These are phyloP conservation scores for Gossypium sturtianum DNA, from an alignment of 345 rosid genomes.

Conservation along the genomic window DNA sequence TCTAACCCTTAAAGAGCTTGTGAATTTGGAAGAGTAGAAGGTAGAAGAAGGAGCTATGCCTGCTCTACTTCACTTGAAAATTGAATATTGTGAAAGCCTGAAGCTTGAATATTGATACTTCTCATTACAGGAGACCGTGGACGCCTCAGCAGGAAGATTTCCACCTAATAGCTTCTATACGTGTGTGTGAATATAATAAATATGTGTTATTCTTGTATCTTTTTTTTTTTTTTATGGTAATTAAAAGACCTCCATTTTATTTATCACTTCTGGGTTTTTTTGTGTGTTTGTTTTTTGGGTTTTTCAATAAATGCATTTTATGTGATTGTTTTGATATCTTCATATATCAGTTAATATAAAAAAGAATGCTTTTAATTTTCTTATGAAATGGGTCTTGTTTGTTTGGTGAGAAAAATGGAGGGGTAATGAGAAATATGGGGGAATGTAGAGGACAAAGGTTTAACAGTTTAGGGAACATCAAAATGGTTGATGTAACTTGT, in stretches of 20 bases:
- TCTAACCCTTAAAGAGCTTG: neutral
- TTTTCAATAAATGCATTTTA: neutral
- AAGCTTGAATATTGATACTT: slow-evolving; percentile 16
- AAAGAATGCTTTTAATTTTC: no score
- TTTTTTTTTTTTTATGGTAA: no score
- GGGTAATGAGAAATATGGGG: no score
- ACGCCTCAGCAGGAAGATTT: no score
- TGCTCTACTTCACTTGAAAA: neutral
- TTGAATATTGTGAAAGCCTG: slow-evolving; percentile 13
- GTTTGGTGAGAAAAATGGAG: neutral
- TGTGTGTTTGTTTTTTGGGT: no score
- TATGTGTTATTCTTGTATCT: no score
- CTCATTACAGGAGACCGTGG: no score
- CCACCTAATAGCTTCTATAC: no score
- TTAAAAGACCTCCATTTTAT: no score
- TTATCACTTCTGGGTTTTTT: no score
- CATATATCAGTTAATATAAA: no score
- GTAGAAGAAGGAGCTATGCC: slow-evolving; percentile 1
- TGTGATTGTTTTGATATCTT: neutral
- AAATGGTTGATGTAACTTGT: neutral
- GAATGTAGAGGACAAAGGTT: neutral
- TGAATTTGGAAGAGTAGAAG: slow-evolving; percentile 22
- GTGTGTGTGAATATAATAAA: no score
- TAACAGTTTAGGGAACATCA: neutral
- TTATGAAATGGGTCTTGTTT: neutral